phyloP scores from a whole-genome alignment of 441 rosid genomes.

The Francoa sonchifolia region DNA sequence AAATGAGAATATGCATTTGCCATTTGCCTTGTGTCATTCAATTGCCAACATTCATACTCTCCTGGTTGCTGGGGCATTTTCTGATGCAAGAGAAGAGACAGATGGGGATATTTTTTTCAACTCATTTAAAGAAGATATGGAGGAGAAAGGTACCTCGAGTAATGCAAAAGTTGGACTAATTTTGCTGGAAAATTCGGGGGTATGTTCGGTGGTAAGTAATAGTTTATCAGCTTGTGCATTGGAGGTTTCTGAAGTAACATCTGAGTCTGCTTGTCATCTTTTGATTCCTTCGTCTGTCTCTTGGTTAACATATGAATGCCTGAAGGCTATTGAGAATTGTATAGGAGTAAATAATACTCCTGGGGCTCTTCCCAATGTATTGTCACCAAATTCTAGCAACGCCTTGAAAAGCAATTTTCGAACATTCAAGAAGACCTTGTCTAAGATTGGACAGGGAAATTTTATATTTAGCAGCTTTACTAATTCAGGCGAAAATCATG shows the following conservation, averaged over 20 bases:
- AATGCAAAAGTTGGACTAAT: slow-evolving; percentile 83
- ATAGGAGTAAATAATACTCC: slow-evolving; percentile 40
- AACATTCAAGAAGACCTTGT: slow-evolving; percentile 42
- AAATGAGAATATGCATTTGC: slow-evolving; percentile 42
- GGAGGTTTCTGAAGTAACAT: slow-evolving; percentile 29
- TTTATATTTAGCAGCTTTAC: slow-evolving; percentile 38
- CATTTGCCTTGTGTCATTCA: slow-evolving; percentile 56
- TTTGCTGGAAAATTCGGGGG: slow-evolving; percentile 64
- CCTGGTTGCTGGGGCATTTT: slow-evolving; percentile 72
- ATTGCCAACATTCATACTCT: slow-evolving; percentile 62
- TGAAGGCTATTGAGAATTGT: slow-evolving; percentile 64
- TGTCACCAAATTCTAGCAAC: slow-evolving; percentile 27
- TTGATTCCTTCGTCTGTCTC: slow-evolving; percentile 44
- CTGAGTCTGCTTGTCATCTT: slow-evolving; percentile 20
- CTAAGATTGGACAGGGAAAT: slow-evolving; percentile 45
- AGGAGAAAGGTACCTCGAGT: slow-evolving; percentile 47
- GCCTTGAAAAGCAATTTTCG: slow-evolving; percentile 32
- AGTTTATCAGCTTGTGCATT: slow-evolving; percentile 27
- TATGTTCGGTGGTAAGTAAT: slow-evolving; percentile 40
- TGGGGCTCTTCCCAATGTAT: slow-evolving; percentile 21
- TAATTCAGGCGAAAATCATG: slow-evolving; percentile 38
- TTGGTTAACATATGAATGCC: slow-evolving; percentile 62
- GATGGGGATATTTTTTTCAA: slow-evolving; percentile 18
- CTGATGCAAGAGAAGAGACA: slow-evolving; percentile 35
- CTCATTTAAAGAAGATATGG: slow-evolving; percentile 22